Conservation (phyloP, 2,329 filamentous ascomycete species). For the Ceratocystis ficicola region DNA sequence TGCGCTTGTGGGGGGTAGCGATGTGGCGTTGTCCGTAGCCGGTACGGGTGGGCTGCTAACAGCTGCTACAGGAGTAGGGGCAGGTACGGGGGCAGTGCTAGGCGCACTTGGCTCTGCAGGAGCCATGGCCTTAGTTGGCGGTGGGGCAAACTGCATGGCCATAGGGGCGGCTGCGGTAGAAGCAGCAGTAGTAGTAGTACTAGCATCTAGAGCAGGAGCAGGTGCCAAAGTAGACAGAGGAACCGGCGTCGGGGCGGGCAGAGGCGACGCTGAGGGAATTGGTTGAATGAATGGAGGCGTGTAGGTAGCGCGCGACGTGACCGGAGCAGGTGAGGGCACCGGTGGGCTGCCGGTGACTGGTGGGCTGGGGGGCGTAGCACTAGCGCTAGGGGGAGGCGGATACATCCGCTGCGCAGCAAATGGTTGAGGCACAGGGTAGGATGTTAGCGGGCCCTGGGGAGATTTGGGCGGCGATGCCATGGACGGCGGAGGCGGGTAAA, state of each 20-base stretch:
- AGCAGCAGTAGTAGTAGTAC: background rate
- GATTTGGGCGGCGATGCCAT: conserved; percentile 27
- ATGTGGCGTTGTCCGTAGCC: background rate
- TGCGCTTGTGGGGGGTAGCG: conserved; percentile 22
- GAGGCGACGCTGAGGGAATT: background rate
- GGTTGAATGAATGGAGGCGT: background rate
- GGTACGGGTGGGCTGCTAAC: too few relatives aligned
- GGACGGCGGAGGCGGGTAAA: conserved; percentile 35
- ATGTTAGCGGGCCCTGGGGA: conserved; percentile 27
- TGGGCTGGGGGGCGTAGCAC: conserved; percentile 21
- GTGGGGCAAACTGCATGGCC: conserved; percentile 19
- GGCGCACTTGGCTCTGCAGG: conserved; percentile 23
- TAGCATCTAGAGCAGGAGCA: background rate
- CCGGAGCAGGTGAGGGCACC: background rate
- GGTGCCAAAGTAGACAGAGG: background rate
- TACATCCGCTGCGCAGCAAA: conserved; percentile 24
- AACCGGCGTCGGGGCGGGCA: background rate
- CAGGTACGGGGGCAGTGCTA: background rate
- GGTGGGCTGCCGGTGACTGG: background rate
- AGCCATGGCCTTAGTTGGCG: conserved; percentile 21
- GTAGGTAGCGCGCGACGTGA: background rate
- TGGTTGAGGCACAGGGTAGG: conserved; percentile 28
- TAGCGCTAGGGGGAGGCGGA: conserved; percentile 26
- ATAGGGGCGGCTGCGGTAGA: background rate
- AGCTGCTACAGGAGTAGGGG: too few relatives aligned